Percentiles rank a stretch among this genome's conserved stretches.
Evolutionary conservation across 768 basidiomycete genomes (phyloP).

Genomic region (Phylloporus sp.): DNA sequence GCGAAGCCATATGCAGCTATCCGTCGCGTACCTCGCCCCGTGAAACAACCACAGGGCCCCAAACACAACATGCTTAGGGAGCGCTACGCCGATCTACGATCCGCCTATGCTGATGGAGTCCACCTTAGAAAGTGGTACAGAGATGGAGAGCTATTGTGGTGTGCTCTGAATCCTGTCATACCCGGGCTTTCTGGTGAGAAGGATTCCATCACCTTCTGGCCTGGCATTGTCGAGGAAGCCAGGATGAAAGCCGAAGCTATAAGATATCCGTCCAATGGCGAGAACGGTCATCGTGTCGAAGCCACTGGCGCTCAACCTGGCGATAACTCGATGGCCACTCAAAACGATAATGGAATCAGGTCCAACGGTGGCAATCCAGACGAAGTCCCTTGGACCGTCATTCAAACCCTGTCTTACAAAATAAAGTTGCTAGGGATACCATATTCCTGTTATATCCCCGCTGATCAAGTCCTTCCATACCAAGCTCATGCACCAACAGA

Average conservation of each 20-base stretch:
- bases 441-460: slow-evolving; percentile 44
- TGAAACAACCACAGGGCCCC: slow-evolving; percentile 33
- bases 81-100: slow-evolving; percentile 59
- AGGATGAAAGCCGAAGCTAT: slow-evolving; percentile 44
- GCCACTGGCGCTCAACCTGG: slow-evolving; percentile 8
- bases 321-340: background rate
- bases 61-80: slow-evolving; percentile 54
- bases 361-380: slow-evolving; percentile 11
- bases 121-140: slow-evolving; percentile 58
- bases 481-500: slow-evolving; percentile 58
- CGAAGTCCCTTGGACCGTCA: slow-evolving; percentile 52
- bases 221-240: slow-evolving; percentile 58
- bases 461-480: slow-evolving; percentile 66
- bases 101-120: slow-evolving; percentile 43
- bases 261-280: slow-evolving; percentile 21
- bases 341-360: slow-evolving; percentile 12
- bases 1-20: slow-evolving; percentile 39
- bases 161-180: slow-evolving; percentile 50
- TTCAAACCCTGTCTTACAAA: slow-evolving; percentile 60
- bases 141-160: slow-evolving; percentile 70
- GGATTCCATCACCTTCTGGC: slow-evolving; percentile 65
- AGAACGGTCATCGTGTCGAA: background rate
- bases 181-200: slow-evolving; percentile 33
- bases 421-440: slow-evolving; percentile 61
- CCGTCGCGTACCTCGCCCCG: slow-evolving; percentile 34